Evolutionary conservation across 441 rosid genomes (phyloP).

Genomic region (Arabidopsis lyrata): DNA sequence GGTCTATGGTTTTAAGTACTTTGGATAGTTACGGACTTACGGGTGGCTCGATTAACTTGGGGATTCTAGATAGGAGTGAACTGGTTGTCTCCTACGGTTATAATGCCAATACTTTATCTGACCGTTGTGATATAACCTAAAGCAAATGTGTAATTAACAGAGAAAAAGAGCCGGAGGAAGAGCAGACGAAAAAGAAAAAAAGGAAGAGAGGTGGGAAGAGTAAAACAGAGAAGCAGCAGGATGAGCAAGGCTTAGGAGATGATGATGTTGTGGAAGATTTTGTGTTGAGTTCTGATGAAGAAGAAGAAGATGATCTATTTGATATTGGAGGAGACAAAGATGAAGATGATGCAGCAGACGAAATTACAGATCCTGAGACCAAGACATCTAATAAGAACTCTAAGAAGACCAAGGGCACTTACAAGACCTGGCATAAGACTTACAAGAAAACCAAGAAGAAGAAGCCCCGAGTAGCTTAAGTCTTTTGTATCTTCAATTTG

Average conservation of each 20-base stretch:
- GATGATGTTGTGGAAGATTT: slow-evolving; percentile 92
- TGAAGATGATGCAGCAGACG: slow-evolving; percentile 37
- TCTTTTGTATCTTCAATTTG: background rate
- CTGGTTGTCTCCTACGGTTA: slow-evolving; percentile 9
- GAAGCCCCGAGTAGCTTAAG: slow-evolving; percentile 37
- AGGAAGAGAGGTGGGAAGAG: slow-evolving; percentile 51
- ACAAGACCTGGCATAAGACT: slow-evolving; percentile 47
- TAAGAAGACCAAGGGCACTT: slow-evolving; percentile 44
- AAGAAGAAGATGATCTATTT: slow-evolving; percentile 49
- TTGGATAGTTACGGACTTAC: background rate
- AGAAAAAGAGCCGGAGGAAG: slow-evolving; percentile 52
- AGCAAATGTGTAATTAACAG: slow-evolving; percentile 46
- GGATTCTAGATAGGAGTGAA: slow-evolving; percentile 18
- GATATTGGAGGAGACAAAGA: slow-evolving; percentile 42
- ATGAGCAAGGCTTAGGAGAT: slow-evolving; percentile 54
- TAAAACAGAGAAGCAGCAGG: slow-evolving; percentile 42
- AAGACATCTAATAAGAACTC: slow-evolving; percentile 29
- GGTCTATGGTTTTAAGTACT: background rate
- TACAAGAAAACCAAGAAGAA: slow-evolving; percentile 49
- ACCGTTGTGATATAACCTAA: background rate
- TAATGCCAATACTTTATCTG: background rate
- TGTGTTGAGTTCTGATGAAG: slow-evolving; percentile 90
- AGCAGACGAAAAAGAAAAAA: slow-evolving; percentile 57
- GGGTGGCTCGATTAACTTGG: background rate
- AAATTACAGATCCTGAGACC: slow-evolving; percentile 38